These are phyloP conservation scores for Eucommia ulmoides DNA, from an alignment of 257 asterid genomes.

Conservation along the genomic window DNA sequence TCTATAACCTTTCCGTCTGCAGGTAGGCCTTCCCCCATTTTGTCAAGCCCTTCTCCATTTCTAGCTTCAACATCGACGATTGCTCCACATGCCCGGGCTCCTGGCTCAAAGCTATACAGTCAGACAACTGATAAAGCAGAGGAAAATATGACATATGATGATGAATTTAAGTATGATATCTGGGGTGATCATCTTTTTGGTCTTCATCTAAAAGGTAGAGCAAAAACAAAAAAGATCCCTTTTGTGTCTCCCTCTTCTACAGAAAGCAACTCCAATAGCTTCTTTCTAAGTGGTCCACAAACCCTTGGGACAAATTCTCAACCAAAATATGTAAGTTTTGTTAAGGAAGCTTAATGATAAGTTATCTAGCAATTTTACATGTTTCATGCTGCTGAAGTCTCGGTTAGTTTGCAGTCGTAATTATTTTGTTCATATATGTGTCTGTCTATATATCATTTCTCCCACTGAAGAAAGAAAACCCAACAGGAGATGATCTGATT, in stretches of 20 bases:
- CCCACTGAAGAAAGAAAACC: too few species aligned
- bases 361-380: neutral
- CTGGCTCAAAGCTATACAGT: constrained; percentile 42
- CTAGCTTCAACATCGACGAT: constrained; percentile 37
- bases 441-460: too few species aligned
- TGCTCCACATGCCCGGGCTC: constrained; percentile 68
- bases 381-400: too few species aligned
- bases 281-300: constrained; percentile 61
- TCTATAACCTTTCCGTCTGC: constrained; percentile 51
- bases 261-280: constrained; percentile 55
- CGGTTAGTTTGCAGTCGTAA: too few species aligned
- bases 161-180: constrained; percentile 58
- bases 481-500: too few species aligned
- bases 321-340: constrained; percentile 33
- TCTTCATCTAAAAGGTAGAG: constrained; percentile 20
- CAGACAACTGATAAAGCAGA: constrained; percentile 19
- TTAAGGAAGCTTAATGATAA: constrained; percentile 22
- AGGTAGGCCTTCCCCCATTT: constrained; percentile 22
- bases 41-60: constrained; percentile 27
- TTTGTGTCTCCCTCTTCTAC: constrained; percentile 12
- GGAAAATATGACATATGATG: constrained; percentile 21
- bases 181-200: constrained; percentile 90
- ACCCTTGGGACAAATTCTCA: constrained; percentile 36
- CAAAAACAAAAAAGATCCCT: constrained; percentile 25
- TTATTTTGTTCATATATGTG: too few species aligned